Percentiles rank a stretch among this genome's conserved stretches.
Conservation (phyloP, 805 yeast genomes). For the Nakazawaea sp. region DNA sequence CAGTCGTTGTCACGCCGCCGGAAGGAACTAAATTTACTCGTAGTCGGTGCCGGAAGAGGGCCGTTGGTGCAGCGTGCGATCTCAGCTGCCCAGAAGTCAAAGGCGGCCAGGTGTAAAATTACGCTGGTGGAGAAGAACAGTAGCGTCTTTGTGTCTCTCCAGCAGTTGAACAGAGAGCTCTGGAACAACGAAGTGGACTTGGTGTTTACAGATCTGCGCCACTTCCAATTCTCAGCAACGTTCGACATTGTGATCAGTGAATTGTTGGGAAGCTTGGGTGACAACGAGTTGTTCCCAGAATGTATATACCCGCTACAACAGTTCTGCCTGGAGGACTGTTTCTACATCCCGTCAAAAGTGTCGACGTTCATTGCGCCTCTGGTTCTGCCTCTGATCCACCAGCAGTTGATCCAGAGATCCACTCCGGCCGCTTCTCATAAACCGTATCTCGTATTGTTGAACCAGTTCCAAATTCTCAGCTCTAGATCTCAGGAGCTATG, state of each 20-base stretch:
- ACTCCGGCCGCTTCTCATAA: conserved; percentile 12
- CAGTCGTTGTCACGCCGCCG: too few relatives aligned
- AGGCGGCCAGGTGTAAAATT: conserved; percentile 17
- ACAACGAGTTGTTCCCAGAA: conserved; percentile 87
- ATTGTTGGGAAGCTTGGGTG: conserved; percentile 85
- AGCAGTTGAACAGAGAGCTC: conserved; percentile 35
- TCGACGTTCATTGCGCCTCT: conserved; percentile 62
- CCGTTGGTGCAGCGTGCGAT: conserved; percentile 55
- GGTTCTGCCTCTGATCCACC: conserved; percentile 46
- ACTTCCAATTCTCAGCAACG: conserved; percentile 19
- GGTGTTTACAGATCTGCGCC: conserved; percentile 52
- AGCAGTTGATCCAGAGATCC: conserved; percentile 17
- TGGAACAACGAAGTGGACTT: conserved; percentile 53
- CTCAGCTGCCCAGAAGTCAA: conserved; percentile 21
- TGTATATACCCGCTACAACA: conserved; percentile 43
- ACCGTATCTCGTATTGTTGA: conserved; percentile 23
- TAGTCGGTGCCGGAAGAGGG: conserved; percentile 89
- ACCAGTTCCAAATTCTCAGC: conserved; percentile 33
- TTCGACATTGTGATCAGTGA: conserved; percentile 70
- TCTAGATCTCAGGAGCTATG: conserved; percentile 47
- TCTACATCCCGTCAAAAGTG: conserved; percentile 58
- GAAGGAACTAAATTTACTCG: conserved; percentile 36
- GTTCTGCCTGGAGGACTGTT: conserved; percentile 36
- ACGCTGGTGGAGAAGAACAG: conserved; percentile 70
- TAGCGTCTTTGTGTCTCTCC: conserved; percentile 46